These are phyloP conservation scores for Cucumis sativus DNA, from an alignment of 306 rosid genomes.

Conservation along the genomic window DNA sequence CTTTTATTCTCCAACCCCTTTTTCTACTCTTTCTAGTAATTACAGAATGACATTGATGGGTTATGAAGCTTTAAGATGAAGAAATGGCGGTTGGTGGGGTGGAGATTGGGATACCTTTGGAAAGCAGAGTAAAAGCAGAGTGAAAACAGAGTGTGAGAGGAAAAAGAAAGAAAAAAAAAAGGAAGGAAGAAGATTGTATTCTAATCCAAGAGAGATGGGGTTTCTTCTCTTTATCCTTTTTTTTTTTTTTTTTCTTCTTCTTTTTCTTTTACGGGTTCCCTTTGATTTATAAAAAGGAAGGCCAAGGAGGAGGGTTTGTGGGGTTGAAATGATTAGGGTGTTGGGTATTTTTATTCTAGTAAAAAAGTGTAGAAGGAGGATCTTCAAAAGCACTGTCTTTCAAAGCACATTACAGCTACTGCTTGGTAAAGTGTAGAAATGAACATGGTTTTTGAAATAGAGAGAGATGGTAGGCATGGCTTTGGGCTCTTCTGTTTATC, in stretches of 20 bases:
- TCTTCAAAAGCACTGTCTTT: slow-evolving; percentile 1
- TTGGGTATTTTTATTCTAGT: not conserved
- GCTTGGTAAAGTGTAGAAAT: slow-evolving; percentile 1
- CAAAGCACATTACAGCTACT: not conserved
- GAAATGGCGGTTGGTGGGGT: slow-evolving; percentile 59
- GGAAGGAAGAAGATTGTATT: not conserved
- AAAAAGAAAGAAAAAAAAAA: too few relatives aligned
- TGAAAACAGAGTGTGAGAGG: not conserved
- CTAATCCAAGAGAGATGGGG: not conserved
- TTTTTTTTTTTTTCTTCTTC: not conserved
- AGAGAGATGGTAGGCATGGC: not conserved
- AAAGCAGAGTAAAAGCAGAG: slow-evolving; percentile 29
- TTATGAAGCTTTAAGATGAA: slow-evolving; percentile 32
- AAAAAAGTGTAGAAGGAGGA: slow-evolving; percentile 1
- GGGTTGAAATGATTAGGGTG: slow-evolving; percentile 9
- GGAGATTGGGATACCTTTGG: slow-evolving; percentile 39
- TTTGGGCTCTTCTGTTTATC: not conserved
- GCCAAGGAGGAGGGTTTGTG: not conserved
- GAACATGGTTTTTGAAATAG: not conserved
- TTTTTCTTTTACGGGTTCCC: not conserved
- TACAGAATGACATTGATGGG: not conserved
- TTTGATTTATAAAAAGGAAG: not conserved
- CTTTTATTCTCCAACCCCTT: not conserved
- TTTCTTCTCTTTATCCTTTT: not conserved
- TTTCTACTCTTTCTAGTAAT: not conserved